Evolutionary conservation across 1,284 basidiomycete genomes (phyloP), one percentile per base, ranked within the genome.

Genomic region (Pyrrhoderma noxium): DNA sequence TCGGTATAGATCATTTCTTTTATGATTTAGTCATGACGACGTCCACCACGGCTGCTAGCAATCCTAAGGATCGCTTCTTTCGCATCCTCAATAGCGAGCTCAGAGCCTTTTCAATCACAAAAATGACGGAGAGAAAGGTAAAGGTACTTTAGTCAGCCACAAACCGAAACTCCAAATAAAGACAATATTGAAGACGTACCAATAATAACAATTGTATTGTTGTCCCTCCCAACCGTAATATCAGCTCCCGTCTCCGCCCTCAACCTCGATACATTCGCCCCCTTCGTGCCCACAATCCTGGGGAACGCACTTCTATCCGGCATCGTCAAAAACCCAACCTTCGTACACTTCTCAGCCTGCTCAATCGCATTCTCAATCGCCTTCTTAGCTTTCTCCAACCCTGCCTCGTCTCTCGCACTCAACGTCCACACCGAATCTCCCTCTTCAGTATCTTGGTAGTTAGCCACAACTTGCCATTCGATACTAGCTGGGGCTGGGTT

Each of bases 221-320:
- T 87, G 58, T 93, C 89, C 59, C 87, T 80, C 65, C 88, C 80
- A 56, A 94, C 89, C 41, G 81, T 89, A 58, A 95, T 92, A 64
- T 93, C 90, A 50, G 91, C 86, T 38, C 89, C 89, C 49, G 88
- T 93, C 68, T 93, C 89, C 51, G 76, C 77, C 54, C 92, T 82
- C 45, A 95, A 76, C 51, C 90, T 82, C 47, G 82, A 74, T 53
- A 94, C 89, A 60, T 90, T 94, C n/a, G 89, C 70, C 46, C 87
- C 89, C 68, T 92, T 93, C 19, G 84, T 18, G 42, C 51, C 51
- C 55, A 95, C 91, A 60, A 95, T 93, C 60, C 89, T 76, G 13
- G 87, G 88, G 77, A 91, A 91, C 45, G 73, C 72, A 25, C 79
- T 74, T 61, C 89, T 82, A 62, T 91, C 84, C 36, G 79, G 70